These are phyloP conservation scores for Melanomma pulvis-pyrius DNA, from an alignment of 495 filamentous ascomycete species.

Conservation along the genomic window DNA sequence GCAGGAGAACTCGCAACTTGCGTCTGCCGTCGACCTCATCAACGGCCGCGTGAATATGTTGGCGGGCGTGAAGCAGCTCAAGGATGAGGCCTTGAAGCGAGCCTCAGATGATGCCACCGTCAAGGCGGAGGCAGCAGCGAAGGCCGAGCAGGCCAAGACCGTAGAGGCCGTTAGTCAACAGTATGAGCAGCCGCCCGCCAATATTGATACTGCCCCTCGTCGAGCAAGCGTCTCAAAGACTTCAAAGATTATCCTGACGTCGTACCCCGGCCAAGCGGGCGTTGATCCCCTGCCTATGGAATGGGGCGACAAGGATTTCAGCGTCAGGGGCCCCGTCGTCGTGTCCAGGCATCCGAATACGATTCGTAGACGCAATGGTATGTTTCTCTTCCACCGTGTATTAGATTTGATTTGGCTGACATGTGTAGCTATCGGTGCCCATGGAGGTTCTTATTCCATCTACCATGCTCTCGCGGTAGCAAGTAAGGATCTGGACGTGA, in stretches of 20 bases:
- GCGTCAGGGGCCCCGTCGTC: slow-evolving; percentile 82
- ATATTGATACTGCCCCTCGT: slow-evolving; percentile 31
- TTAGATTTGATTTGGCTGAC: not conserved
- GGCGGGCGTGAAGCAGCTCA: slow-evolving; percentile 57
- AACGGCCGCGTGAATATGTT: slow-evolving; percentile 67
- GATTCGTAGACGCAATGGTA: slow-evolving; percentile 84
- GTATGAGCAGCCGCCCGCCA: slow-evolving; percentile 33
- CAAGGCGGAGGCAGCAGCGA: slow-evolving; percentile 17
- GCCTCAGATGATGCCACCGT: slow-evolving; percentile 35
- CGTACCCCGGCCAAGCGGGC: slow-evolving; percentile 91
- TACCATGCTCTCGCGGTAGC: slow-evolving; percentile 95
- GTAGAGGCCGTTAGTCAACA: slow-evolving; percentile 34
- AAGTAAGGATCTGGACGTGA: slow-evolving; percentile 77
- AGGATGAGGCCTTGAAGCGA: slow-evolving; percentile 48
- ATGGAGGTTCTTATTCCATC: slow-evolving; percentile 96
- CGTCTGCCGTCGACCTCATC: slow-evolving; percentile 65
- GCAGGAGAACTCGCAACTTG: slow-evolving; percentile 60
- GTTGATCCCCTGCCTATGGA: slow-evolving; percentile 86
- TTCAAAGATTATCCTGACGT: slow-evolving; percentile 76
- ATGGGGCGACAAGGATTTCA: slow-evolving; percentile 81
- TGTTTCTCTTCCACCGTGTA: slow-evolving; percentile 34
- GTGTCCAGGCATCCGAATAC: slow-evolving; percentile 77
- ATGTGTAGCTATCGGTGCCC: slow-evolving; percentile 66
- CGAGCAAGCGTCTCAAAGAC: slow-evolving; percentile 48
- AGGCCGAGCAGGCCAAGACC: slow-evolving; percentile 31